Conservation (phyloP, 345 rosid species). For the Moringa oleifera region DNA sequence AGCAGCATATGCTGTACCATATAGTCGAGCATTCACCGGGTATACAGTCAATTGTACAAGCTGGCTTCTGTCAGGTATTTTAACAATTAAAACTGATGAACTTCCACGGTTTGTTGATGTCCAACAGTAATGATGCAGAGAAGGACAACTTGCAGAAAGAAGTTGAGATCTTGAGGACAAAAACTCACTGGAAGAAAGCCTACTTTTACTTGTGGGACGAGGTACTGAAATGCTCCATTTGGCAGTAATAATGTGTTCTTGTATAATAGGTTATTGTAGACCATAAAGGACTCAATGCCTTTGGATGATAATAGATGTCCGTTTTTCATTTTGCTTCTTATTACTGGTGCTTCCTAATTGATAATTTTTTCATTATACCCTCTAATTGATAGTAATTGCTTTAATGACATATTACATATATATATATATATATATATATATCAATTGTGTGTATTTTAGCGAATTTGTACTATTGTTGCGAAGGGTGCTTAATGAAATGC, state of each 20-base stretch:
- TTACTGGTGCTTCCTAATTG: not conserved
- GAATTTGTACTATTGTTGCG: conserved; percentile 5
- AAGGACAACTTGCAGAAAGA: conserved; percentile 81
- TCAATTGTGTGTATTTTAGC: not conserved
- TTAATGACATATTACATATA: too few relatives aligned
- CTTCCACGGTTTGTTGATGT: conserved; percentile 29
- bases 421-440: too few relatives aligned
- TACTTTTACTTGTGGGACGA: conserved; percentile 98
- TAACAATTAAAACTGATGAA: conserved; percentile 27
- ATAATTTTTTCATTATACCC: not conserved
- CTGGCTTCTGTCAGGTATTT: conserved; percentile 29
- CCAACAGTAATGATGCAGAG: conserved; percentile 53
- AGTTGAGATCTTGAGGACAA: conserved; percentile 79
- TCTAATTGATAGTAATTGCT: too few relatives aligned
- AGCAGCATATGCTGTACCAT: conserved; percentile 95
- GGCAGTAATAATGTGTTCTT: not conserved
- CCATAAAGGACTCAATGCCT: too few relatives aligned
- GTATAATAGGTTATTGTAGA: too few relatives aligned
- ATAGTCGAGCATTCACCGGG: conserved; percentile 56
- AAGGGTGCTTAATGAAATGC: conserved; percentile 3
- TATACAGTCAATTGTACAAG: conserved; percentile 30
- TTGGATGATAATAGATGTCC: not conserved
- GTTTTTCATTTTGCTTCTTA: not conserved
- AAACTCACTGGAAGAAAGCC: conserved; percentile 93
- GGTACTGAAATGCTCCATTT: conserved; percentile 34